Evolutionary conservation across 2,329 filamentous ascomycete species (phyloP).

Genomic region (Epichloe sylvatica): DNA sequence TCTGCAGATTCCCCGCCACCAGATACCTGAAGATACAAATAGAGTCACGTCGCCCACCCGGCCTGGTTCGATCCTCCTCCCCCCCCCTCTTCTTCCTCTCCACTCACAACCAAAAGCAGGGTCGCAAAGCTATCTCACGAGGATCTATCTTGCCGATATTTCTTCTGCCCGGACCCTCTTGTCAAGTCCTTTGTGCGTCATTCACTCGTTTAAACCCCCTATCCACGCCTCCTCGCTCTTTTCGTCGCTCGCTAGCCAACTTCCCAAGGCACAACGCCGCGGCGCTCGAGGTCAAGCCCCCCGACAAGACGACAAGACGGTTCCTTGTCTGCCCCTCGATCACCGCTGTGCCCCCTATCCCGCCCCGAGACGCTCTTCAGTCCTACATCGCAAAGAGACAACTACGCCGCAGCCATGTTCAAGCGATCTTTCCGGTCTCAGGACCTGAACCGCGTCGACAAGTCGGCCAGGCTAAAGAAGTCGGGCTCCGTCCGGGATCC

Average conservation of each 20-base stretch:
- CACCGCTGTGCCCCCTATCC: neutral
- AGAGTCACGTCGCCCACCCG: slow-evolving; percentile 5
- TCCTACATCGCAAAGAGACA: neutral
- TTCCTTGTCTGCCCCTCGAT: slow-evolving; percentile 3
- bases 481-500: slow-evolving; percentile 47
- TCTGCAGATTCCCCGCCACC: slow-evolving; percentile 6
- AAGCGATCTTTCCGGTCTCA: slow-evolving; percentile 78
- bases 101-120: slow-evolving; percentile 41
- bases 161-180: slow-evolving; percentile 43
- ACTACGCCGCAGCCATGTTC: slow-evolving; percentile 53
- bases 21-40: slow-evolving; percentile 3
- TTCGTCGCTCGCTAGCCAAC: slow-evolving; percentile 37
- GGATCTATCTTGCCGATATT: slow-evolving; percentile 36
- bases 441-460: slow-evolving; percentile 63
- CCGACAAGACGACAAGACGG: slow-evolving; percentile 1
- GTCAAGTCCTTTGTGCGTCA: slow-evolving; percentile 30
- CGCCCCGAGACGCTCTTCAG: slow-evolving; percentile 11
- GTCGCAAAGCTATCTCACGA: slow-evolving; percentile 40
- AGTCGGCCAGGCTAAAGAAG: slow-evolving; percentile 69
- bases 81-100: slow-evolving; percentile 28
- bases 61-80: slow-evolving; percentile 10
- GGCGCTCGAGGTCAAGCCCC: slow-evolving; percentile 6
- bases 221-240: slow-evolving; percentile 28
- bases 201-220: slow-evolving; percentile 20
- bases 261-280: neutral